phyloP scores from a whole-genome alignment of 345 rosid genomes.

The Aurinia saxatilis region DNA sequence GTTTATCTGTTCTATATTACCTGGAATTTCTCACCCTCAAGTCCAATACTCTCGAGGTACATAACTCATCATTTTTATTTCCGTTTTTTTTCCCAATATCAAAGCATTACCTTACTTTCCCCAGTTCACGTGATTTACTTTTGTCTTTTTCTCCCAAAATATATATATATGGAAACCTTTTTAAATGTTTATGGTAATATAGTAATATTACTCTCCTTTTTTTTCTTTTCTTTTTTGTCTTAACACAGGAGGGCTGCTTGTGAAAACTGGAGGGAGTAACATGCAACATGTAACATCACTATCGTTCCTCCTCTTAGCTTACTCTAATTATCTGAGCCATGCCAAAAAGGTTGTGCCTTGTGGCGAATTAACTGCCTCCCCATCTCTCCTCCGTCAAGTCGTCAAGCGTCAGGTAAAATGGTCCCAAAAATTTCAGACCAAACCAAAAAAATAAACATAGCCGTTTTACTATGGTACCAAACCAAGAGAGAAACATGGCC shows the following conservation, averaged over 20 bases:
- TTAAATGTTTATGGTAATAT: background rate
- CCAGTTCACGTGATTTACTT: constrained; percentile 26
- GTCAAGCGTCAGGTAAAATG: constrained; percentile 53
- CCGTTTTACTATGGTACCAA: constrained; percentile 18
- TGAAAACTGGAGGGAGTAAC: constrained; percentile 90
- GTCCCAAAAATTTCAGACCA: constrained; percentile 9
- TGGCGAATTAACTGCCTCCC: constrained; percentile 48
- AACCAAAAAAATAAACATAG: no score
- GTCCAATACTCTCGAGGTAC: constrained; percentile 95
- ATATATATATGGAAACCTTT: background rate
- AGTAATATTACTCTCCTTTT: background rate
- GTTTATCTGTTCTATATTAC: constrained; percentile 85
- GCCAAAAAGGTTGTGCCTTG: constrained; percentile 52
- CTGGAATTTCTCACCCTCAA: constrained; percentile 88
- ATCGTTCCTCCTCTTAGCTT: constrained; percentile 76
- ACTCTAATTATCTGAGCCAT: constrained; percentile 77
- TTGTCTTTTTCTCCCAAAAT: constrained; percentile 13
- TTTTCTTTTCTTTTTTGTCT: background rate
- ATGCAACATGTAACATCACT: constrained; percentile 94
- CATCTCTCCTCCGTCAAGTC: constrained; percentile 50
- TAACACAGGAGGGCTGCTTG: constrained; percentile 77
- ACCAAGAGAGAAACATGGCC: background rate
- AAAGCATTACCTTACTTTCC: background rate
- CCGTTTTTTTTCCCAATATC: background rate
- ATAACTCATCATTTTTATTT: background rate